Evolutionary conservation across 1,284 basidiomycete species (phyloP), one percentile per base, ranked within the genome.

Genomic region (Pseudozyma flocculosa): DNA sequence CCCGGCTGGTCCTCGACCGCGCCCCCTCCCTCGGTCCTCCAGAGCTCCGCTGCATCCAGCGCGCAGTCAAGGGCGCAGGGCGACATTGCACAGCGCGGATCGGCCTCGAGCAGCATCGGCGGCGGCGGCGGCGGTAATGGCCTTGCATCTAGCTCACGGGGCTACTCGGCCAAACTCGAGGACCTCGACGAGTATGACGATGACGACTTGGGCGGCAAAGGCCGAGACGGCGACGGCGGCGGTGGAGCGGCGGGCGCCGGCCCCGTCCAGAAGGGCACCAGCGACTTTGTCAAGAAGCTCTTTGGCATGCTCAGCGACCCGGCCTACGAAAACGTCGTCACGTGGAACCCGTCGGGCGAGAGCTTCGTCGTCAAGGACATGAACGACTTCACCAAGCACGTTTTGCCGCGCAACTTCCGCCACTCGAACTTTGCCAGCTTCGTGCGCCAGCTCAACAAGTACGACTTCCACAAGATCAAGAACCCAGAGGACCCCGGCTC

Each of bases 301-400:
- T 94, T 70, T 61, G 90, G 89, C 76, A 92, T 93, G 89, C 85
- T 93, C 39, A 88, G 92, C 76, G 90, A 92, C 75, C 83, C 84
- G 30, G 79, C 84, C 0, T 89, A 88, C 79, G 79, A 85, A 37
- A 81, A 85, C 30, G 85, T 92, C 60, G 89, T 97, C 8, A 88
- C 86, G 0, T 96, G 93, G 93, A 87, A 88, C 1, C 85, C 87
- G 0, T 82, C 84, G 41, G 91, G 92, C 41, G 88, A 92, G 70
- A 90, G 87, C 72, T 96, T 96, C 76, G 87, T 96, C 75, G 92
- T 97, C 68, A 94, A 92, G 80, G 86, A 96, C 82, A 94, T 95
- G 89, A 94, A 92, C 81, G 89, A 92, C 70, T 96, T 97, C 80
- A 94, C 92, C 40, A 94, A 92, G 77, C 86, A 87, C 44, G 90